Evolutionary conservation across 192 early-diverging fungal genomes (phyloP).

Genomic region (Mortierella claussenii): DNA sequence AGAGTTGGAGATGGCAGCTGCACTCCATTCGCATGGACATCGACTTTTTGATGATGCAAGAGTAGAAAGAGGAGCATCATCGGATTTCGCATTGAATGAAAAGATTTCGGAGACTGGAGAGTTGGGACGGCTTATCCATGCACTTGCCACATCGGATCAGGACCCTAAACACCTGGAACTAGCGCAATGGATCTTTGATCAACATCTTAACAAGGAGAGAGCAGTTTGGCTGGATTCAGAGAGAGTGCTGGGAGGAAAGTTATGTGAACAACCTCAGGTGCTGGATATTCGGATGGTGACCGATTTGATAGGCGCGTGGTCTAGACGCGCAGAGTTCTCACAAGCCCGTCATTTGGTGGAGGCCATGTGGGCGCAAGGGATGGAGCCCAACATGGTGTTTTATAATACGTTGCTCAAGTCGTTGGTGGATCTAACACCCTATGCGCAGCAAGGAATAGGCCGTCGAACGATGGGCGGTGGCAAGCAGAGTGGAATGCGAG

Average conservation of each 20-base stretch:
- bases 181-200: constrained; percentile 42
- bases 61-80: no score
- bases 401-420: constrained; percentile 47
- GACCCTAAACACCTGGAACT: constrained; percentile 10
- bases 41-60: no score
- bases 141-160: constrained; percentile 6
- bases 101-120: no score
- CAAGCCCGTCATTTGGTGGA: constrained; percentile 6
- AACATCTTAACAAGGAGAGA: constrained; percentile 10
- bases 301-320: constrained; percentile 35
- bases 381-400: constrained; percentile 41
- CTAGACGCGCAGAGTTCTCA: constrained; percentile 22
- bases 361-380: constrained; percentile 11
- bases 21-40: constrained; percentile 16
- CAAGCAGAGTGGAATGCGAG: constrained; percentile 16
- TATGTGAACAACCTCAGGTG: no score
- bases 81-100: no score
- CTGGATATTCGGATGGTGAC: constrained; percentile 25
- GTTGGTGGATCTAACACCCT: constrained; percentile 29
- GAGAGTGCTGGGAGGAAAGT: no score
- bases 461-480: constrained; percentile 19
- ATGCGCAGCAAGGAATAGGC: constrained; percentile 5
- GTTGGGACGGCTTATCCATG: constrained; percentile 9
- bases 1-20: constrained; percentile 22
- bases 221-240: not conserved